Evolutionary conservation across 352 stramenopile genomes (phyloP).

Genomic region (Porosira glacialis): DNA sequence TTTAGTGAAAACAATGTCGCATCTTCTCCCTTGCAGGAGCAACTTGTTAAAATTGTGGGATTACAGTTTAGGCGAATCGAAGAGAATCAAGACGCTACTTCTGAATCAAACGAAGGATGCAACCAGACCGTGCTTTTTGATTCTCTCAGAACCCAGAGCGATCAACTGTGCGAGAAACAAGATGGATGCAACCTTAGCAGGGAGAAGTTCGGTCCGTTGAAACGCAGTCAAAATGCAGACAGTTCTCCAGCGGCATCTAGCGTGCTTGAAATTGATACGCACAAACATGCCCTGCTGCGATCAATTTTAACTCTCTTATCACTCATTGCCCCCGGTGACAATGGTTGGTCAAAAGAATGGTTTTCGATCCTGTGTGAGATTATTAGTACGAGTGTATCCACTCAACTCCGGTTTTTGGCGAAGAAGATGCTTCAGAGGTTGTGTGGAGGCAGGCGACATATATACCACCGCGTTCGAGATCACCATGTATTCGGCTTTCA

Average conservation of each 20-base stretch:
- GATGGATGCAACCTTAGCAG: constrained; percentile 58
- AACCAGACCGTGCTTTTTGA: constrained; percentile 14
- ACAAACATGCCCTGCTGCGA: too few relatives aligned
- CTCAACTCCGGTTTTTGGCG: constrained; percentile 45
- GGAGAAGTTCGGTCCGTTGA: constrained; percentile 56
- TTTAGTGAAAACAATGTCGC: not conserved
- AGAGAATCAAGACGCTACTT: constrained; percentile 6
- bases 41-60: constrained; percentile 40
- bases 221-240: constrained; percentile 21
- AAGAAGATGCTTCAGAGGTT: constrained; percentile 68
- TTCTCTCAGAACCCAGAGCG: constrained; percentile 37
- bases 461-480: constrained; percentile 75
- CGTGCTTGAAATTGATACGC: too few relatives aligned
- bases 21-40: constrained; percentile 17
- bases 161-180: constrained; percentile 50
- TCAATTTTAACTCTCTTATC: too few relatives aligned
- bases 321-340: too few relatives aligned
- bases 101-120: constrained; percentile 4
- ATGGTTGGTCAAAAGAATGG: constrained; percentile 54
- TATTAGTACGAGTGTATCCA: constrained; percentile 48
- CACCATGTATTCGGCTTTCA: constrained; percentile 76
- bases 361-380: constrained; percentile 77
- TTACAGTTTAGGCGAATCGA: constrained; percentile 45
- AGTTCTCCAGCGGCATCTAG: constrained; percentile 17
- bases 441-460: constrained; percentile 58